Conservation (phyloP, 352 stramenopile genomes). For the Pilasporangium apinafurcum region DNA sequence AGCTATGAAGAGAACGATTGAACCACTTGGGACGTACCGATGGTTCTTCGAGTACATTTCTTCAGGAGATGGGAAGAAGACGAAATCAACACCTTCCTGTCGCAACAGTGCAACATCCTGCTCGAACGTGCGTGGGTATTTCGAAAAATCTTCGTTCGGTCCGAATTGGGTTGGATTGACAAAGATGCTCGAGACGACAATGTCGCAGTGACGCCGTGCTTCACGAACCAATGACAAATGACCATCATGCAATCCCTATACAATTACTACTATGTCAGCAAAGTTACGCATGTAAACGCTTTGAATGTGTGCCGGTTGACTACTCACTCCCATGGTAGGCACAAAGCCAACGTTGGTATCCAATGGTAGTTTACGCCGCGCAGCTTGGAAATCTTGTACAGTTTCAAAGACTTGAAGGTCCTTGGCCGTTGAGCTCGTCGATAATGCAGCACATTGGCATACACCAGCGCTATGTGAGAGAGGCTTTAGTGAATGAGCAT, state of each 20-base stretch:
- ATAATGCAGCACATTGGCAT: no score
- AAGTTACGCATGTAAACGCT: no score
- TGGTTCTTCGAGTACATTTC: slow-evolving; percentile 88
- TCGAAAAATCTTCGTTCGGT: slow-evolving; percentile 96
- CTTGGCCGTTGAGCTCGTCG: no score
- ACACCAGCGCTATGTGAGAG: no score
- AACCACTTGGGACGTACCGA: slow-evolving; percentile 12
- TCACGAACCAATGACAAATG: slow-evolving; percentile 88
- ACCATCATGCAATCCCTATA: slow-evolving; percentile 93
- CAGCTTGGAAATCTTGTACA: slow-evolving; percentile 43
- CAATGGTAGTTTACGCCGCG: slow-evolving; percentile 36
- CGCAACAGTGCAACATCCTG: slow-evolving; percentile 85
- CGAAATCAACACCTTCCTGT: slow-evolving; percentile 85
- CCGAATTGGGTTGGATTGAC: slow-evolving; percentile 99
- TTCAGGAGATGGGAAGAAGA: slow-evolving; percentile 80
- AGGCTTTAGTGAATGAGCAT: no score
- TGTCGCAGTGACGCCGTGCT: slow-evolving; percentile 89
- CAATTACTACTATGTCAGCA: background rate
- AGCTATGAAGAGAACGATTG: background rate
- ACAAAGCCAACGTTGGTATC: slow-evolving; percentile 92
- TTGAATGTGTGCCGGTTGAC: no score
- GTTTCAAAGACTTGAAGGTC: slow-evolving; percentile 52
- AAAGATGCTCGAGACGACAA: slow-evolving; percentile 96
- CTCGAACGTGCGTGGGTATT: slow-evolving; percentile 97
- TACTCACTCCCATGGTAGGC: slow-evolving; percentile 97